Conservation (phyloP, 495 filamentous ascomycete genomes). For the Lindgomyces ingoldianus region DNA sequence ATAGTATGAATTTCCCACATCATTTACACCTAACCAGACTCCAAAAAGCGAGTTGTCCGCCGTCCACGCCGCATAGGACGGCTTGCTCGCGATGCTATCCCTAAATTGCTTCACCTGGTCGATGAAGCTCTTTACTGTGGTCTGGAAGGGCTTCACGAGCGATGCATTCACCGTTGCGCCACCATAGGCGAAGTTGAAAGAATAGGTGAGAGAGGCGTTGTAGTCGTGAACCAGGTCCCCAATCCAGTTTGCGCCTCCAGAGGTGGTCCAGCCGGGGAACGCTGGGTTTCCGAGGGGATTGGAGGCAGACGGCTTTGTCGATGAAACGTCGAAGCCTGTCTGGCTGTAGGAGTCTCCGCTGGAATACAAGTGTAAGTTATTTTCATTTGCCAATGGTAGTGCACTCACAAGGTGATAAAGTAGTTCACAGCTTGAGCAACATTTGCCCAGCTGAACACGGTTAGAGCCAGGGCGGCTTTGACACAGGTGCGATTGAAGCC, state of each 20-base stretch:
- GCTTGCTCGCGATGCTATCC: slow-evolving; percentile 19
- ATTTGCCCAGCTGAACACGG: neutral
- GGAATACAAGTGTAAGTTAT: neutral
- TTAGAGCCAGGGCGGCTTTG: neutral
- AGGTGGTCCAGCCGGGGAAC: slow-evolving; percentile 32
- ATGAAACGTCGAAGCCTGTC: slow-evolving; percentile 29
- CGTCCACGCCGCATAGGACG: slow-evolving; percentile 30
- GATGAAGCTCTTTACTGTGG: slow-evolving; percentile 30
- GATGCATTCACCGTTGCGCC: slow-evolving; percentile 30
- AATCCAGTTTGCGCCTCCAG: slow-evolving; percentile 36
- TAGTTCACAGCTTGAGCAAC: neutral
- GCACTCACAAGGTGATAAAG: slow-evolving; percentile 2
- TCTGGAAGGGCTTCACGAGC: slow-evolving; percentile 15
- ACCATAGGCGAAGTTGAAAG: slow-evolving; percentile 36
- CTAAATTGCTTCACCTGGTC: slow-evolving; percentile 33
- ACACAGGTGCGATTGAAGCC: neutral
- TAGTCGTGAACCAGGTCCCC: slow-evolving; percentile 21
- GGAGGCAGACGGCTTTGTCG: slow-evolving; percentile 16
- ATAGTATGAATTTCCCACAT: slow-evolving; percentile 25
- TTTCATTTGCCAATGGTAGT: neutral
- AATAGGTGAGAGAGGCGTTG: slow-evolving; percentile 11
- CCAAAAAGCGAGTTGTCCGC: slow-evolving; percentile 18
- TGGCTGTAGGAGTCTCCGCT: slow-evolving; percentile 34
- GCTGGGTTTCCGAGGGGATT: slow-evolving; percentile 36
- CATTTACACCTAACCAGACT: slow-evolving; percentile 37